These are phyloP conservation scores for Taiwanofungus camphoratus DNA, from an alignment of 1,284 basidiomycete species.

Conservation along the genomic window DNA sequence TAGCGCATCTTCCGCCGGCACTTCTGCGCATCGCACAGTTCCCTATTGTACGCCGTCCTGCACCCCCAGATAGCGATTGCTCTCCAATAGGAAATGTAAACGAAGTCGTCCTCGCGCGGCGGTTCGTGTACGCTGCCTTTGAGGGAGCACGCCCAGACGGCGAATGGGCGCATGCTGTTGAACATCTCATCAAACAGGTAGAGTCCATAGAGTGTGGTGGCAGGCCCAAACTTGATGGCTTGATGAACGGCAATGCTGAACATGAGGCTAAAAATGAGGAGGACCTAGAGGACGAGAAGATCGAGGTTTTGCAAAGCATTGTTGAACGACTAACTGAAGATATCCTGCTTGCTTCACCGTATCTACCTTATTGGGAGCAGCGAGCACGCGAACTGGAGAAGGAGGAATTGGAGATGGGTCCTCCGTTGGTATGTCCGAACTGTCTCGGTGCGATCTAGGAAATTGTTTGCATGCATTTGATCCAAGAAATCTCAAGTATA, in stretches of 20 bases:
- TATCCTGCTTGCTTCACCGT: constrained; percentile 13
- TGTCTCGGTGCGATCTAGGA: constrained; percentile 16
- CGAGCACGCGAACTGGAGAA: constrained; percentile 8
- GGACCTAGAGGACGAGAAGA: not conserved
- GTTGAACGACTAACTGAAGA: constrained; percentile 6
- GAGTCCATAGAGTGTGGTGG: not conserved
- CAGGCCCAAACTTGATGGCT: not conserved
- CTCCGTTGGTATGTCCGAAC: constrained; percentile 14
- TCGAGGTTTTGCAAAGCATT: constrained; percentile 4
- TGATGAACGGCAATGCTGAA: not conserved
- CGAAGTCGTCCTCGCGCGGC: constrained; percentile 25
- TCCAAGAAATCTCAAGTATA: too few relatives aligned
- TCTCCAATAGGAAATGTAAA: constrained; percentile 21
- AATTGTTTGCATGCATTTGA: too few relatives aligned
- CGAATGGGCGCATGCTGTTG: not conserved
- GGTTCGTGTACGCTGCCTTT: constrained; percentile 22
- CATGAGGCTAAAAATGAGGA: not conserved
- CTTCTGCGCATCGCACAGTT: constrained; percentile 20
- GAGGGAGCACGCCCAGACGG: constrained; percentile 4
- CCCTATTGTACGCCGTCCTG: constrained; percentile 21
- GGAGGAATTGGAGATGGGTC: constrained; percentile 3
- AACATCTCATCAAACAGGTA: not conserved
- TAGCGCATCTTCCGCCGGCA: constrained; percentile 16
- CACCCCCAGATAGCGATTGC: constrained; percentile 9
- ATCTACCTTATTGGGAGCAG: constrained; percentile 15